These are phyloP conservation scores for Saccharomyces hybrid DNA, from an alignment of 1,139 yeast species.

Conservation along the genomic window DNA sequence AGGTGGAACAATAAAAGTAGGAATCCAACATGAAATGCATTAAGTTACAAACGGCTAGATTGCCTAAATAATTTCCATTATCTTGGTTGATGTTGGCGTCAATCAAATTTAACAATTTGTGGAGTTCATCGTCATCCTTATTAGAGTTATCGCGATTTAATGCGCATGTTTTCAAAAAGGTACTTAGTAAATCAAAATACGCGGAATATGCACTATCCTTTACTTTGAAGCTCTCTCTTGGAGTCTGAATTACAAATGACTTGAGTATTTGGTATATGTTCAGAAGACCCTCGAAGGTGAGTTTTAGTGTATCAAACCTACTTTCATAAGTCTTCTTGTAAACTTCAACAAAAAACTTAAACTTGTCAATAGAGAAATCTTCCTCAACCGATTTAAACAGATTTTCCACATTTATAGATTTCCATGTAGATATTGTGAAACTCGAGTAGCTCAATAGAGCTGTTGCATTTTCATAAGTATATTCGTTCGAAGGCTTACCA, in stretches of 20 bases:
- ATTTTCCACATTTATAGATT: slow-evolving; percentile 14
- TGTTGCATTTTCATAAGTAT: slow-evolving; percentile 1
- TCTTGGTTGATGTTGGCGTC: slow-evolving; percentile 14
- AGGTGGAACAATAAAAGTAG: slow-evolving; percentile 6
- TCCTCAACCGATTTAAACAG: slow-evolving; percentile 15
- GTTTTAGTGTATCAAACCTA: slow-evolving; percentile 3
- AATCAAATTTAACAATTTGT: slow-evolving; percentile 11
- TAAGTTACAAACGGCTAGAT: slow-evolving; percentile 19
- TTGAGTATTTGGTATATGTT: slow-evolving; percentile 1
- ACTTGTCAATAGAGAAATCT: slow-evolving; percentile 22
- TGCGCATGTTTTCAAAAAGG: slow-evolving; percentile 9
- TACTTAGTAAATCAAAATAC: slow-evolving; percentile 13
- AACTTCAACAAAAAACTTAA: slow-evolving; percentile 28
- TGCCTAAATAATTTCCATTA: slow-evolving; percentile 24
- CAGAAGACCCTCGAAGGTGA: slow-evolving; percentile 10
- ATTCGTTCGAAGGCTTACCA: neutral
- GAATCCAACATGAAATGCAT: slow-evolving; percentile 23
- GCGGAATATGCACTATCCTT: slow-evolving; percentile 20
- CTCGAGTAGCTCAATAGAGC: slow-evolving; percentile 10
- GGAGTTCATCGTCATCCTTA: slow-evolving; percentile 6
- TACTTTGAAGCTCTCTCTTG: slow-evolving; percentile 12
- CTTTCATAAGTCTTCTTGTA: slow-evolving; percentile 18
- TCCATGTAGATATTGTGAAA: slow-evolving; percentile 13
- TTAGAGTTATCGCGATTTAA: slow-evolving; percentile 1
- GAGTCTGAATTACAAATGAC: neutral